Base-by-base conservation (phyloP, 108 stramenopile species). In the Discostella stelligeroides region DNA sequence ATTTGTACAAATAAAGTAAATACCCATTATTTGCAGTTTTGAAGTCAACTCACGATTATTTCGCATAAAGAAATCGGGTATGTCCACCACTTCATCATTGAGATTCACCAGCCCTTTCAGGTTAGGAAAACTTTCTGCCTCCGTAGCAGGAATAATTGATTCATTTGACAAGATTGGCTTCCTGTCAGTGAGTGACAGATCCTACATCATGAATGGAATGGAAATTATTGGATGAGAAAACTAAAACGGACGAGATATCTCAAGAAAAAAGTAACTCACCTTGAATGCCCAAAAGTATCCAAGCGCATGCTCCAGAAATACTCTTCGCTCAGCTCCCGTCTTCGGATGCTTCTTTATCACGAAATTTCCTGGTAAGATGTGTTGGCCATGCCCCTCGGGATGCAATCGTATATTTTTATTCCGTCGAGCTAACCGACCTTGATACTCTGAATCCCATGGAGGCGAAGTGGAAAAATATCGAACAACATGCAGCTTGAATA, bases 241-340 rank as follows among this genome's bases (percentile, higher is more conserved):
- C n/a, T n/a, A n/a, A n/a, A n/a, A n/a, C n/a, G n/a, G n/a, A n/a
- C n/a, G 17, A 14, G 18, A 1, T 39, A 55, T 0, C 20, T 50
- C 17, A 20, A 61, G 40, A 0, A 56, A 56, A 15, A 17, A 37
- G n/a, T 38, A 18, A n/a, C 38, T 55, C 56, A 75, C 73, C 65
- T 75, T 75, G 25, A 95, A 55, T 76, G 88, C 90, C 94, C 94
- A 95, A 66, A 95, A 95, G 68, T 90, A 86, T 25, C 94, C 94
- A 66, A 86, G 68, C 7, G 65, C 83, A 42, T 89, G 75, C 73
- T 95, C 94, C 28, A 86, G 27, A 12, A 86, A 68, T 8, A 87
- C 72, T 58, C 84, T 90, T 51, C 83, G 63, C 42, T 85, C 74
- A 24, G 68, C 76, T 17, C 80, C 83, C 14, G 87, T 77, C 63